Conservation (phyloP, 208 protist genomes). For the Histomonas meleagridis region DNA sequence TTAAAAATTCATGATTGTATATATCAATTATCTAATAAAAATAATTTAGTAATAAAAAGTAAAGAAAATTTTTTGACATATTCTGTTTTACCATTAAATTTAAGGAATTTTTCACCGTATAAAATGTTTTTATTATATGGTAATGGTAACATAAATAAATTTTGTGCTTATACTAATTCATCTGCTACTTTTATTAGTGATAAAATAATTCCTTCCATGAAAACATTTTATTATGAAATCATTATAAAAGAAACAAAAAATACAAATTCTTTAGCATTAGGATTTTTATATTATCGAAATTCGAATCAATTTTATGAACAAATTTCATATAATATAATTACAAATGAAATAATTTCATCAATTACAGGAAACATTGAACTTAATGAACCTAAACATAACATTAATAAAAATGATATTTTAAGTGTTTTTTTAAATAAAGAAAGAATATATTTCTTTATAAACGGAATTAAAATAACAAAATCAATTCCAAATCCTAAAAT, state of each 20-base stretch:
- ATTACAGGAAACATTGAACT: not conserved
- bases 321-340: not conserved
- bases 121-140: not conserved
- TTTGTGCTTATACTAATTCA: not conserved
- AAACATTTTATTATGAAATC: not conserved
- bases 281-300: not conserved
- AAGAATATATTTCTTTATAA: not conserved
- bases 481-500: not conserved
- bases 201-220: not conserved
- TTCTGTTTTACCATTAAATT: no score
- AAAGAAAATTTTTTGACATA: no score
- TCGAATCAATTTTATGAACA: not conserved
- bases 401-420: not conserved
- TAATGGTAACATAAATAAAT: not conserved
- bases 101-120: not conserved
- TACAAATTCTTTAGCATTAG: not conserved
- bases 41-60: no score
- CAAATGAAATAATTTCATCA: not conserved
- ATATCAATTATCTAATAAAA: no score
- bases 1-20: no score
- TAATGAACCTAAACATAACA: not conserved
- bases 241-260: not conserved
- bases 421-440: not conserved
- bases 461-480: not conserved
- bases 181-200: not conserved